phyloP scores from a whole-genome alignment of 1,139 yeast genomes.

The Blastobotrys raffinosifermentans region DNA sequence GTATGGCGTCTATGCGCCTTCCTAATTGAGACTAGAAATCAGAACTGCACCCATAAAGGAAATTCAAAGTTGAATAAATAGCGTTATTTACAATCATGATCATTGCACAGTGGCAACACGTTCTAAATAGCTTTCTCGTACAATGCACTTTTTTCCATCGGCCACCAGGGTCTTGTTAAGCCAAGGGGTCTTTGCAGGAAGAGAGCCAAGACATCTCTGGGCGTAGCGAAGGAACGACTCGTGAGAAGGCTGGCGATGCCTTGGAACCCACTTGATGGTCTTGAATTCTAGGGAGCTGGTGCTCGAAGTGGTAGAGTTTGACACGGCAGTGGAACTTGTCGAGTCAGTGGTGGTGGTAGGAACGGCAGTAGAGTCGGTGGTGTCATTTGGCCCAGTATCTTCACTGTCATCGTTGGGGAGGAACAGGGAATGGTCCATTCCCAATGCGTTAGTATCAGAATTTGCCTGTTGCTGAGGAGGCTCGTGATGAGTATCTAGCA shows the following conservation, averaged over 20 bases:
- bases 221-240: constrained; percentile 27
- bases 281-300: neutral
- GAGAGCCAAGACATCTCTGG: constrained; percentile 26
- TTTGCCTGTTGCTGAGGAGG: neutral
- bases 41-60: too few species aligned
- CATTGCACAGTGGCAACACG: neutral
- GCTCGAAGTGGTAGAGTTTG: neutral
- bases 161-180: constrained; percentile 25
- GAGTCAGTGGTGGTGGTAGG: neutral
- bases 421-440: constrained; percentile 1
- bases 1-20: too few species aligned
- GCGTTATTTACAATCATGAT: constrained; percentile 1
- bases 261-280: constrained; percentile 30
- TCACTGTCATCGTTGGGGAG: constrained; percentile 1
- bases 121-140: constrained; percentile 15
- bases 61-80: neutral
- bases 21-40: too few species aligned
- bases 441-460: neutral
- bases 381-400: neutral
- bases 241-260: constrained; percentile 19
- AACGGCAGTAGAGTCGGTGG: constrained; percentile 4
- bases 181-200: constrained; percentile 32
- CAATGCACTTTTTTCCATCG: constrained; percentile 23
- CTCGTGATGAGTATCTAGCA: neutral
- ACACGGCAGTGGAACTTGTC: neutral